Percentiles rank a stretch among this genome's conserved stretches.
phyloP scores from a whole-genome alignment of 352 stramenopile species.

The Globisporangium barbulae region DNA sequence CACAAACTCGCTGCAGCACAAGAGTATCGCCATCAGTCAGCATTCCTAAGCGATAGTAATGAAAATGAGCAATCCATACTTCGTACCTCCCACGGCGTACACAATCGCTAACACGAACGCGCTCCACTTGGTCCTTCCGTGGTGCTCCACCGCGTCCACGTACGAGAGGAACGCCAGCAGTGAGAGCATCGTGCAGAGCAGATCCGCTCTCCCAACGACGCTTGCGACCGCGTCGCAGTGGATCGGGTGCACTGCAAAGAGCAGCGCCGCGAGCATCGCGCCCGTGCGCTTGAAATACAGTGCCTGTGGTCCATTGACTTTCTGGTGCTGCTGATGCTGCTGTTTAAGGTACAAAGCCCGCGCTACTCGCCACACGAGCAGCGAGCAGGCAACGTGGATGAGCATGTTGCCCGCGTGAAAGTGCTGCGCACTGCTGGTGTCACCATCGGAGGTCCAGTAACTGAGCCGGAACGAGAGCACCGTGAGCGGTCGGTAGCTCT shows the following conservation, averaged over 20 bases:
- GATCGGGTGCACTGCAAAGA: constrained; percentile 91
- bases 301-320: not conserved
- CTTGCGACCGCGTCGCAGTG: constrained; percentile 90
- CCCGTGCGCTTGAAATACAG: constrained; percentile 7
- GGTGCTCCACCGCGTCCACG: constrained; percentile 17
- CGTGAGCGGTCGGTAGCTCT: constrained; percentile 82
- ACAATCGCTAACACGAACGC: constrained; percentile 10
- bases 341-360: constrained; percentile 26
- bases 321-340: not conserved
- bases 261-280: constrained; percentile 43
- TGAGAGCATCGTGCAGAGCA: constrained; percentile 76
- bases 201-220: constrained; percentile 88
- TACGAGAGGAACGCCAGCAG: constrained; percentile 66
- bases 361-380: constrained; percentile 55
- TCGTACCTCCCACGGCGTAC: constrained; percentile 19
- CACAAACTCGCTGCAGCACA: constrained; percentile 47
- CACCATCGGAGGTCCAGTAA: constrained; percentile 25
- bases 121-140: constrained; percentile 18
- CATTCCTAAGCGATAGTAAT: not conserved
- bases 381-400: constrained; percentile 53
- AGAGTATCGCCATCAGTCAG: not conserved
- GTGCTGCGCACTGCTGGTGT: constrained; percentile 20
- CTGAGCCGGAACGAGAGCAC: constrained; percentile 67
- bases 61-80: not conserved
- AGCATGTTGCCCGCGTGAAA: constrained; percentile 74